Conservation (phyloP, 345 rosid genomes). For the Rhodamnia rubescens region DNA sequence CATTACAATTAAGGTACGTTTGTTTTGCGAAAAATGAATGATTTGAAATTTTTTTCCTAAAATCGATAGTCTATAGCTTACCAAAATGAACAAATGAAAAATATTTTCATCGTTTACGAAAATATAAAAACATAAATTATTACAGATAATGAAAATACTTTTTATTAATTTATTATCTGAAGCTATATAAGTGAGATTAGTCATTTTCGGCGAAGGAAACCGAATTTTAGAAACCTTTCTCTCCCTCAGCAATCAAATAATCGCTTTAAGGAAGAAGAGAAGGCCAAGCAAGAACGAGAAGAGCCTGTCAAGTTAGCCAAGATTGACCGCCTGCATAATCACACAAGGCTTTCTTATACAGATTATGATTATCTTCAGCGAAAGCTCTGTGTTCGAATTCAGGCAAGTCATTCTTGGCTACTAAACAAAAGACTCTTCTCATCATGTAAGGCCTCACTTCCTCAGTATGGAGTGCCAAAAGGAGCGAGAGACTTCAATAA, state of each 20-base stretch:
- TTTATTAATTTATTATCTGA: background rate
- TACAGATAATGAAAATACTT: background rate
- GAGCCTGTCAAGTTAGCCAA: slow-evolving; percentile 25
- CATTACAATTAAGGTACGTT: background rate
- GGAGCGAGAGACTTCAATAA: background rate
- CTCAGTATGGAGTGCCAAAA: background rate
- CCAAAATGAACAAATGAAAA: background rate
- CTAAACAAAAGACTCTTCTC: slow-evolving; percentile 13
- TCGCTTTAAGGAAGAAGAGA: slow-evolving; percentile 10
- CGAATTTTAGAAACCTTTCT: background rate
- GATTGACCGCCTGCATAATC: slow-evolving; percentile 22
- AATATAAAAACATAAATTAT: background rate
- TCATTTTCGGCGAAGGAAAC: too few species aligned
- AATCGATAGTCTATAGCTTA: too few species aligned
- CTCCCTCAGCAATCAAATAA: background rate
- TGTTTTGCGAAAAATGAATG: background rate
- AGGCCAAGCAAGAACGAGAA: slow-evolving; percentile 27
- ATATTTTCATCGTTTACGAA: background rate
- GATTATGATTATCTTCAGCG: background rate
- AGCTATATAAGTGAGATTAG: background rate
- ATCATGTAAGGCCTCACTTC: slow-evolving; percentile 22
- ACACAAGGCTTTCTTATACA: background rate
- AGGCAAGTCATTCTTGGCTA: slow-evolving; percentile 38
- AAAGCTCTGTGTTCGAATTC: background rate
- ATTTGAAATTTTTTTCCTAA: too few species aligned